Evolutionary conservation across 129 eudicot genomes (phyloP), one percentile per base, ranked within the genome.

Genomic region (Arctium lappa): DNA sequence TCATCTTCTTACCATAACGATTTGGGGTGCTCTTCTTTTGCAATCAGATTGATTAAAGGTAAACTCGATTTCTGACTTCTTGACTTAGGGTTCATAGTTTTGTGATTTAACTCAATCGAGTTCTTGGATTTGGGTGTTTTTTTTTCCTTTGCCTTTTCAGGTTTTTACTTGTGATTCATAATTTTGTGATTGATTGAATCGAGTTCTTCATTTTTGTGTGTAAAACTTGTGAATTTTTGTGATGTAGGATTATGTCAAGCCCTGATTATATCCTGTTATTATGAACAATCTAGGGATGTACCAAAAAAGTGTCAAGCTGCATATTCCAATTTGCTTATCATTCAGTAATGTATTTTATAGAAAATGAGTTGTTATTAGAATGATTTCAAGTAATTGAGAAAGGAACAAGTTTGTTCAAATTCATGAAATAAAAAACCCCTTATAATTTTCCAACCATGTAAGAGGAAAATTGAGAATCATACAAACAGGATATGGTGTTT

Each of bases 21-120:
- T 78, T 79, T 71, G 27, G 62, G 29, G 8, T 60, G 68, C 29
- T 60, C 68, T 60, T 70, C 83, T 62, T 60, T 60, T 70, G 73
- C 27, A 73, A 5, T 33, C 80, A 6, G 29, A 37, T 83, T 46
- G 60, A 65, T 79, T 46, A 32, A 9, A 84, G 87, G 87, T 84
- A 84, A 79, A 32, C 46, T 38, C 80, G 9, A 60, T 60, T 62
- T 72, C 8, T 50, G 16, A 16, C 9, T n/a, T n/a, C 68, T 60
- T 60, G 2, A 60, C 68, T 60, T 60, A 60, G 29, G 8, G 2
- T 60, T 16, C 68, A 60, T 60, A 60, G 29, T 60, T 60, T 18
- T 60, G 29, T 60, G 29, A 60, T 60, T 22, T 6, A 60, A 60
- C 68, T 60, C 68, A 60, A 60, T 60, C 65, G 27, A 56, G 65